A percentile compares a stretch with the other conserved stretches of the same genome.
Conservation (phyloP, 345 rosid genomes). For the Arabis hirsuta region DNA sequence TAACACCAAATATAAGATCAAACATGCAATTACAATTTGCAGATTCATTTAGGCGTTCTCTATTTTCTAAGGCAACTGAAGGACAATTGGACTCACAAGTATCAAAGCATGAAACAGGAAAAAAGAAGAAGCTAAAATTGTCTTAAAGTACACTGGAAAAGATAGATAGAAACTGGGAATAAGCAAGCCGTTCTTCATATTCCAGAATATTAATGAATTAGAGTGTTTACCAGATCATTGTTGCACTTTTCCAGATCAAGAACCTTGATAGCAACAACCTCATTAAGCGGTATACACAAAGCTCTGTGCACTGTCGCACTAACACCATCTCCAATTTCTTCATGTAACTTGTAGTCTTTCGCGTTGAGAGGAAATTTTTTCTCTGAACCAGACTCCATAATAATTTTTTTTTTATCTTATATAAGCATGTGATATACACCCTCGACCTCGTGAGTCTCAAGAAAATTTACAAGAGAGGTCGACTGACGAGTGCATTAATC, state of each 20-base stretch:
- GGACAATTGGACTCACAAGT: slow-evolving; percentile 7
- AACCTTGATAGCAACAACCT: slow-evolving; percentile 89
- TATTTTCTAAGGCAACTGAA: slow-evolving; percentile 22
- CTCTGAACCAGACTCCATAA: slow-evolving; percentile 66
- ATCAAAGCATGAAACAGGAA: slow-evolving; percentile 20
- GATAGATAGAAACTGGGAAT: slow-evolving; percentile 22
- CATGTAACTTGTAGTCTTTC: slow-evolving; percentile 78
- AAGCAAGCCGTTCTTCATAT: slow-evolving; percentile 15
- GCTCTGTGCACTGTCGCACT: slow-evolving; percentile 91
- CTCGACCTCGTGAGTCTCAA: slow-evolving; percentile 42
- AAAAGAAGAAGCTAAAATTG: neutral
- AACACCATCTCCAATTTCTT: slow-evolving; percentile 98
- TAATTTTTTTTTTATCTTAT: slow-evolving; percentile 24
- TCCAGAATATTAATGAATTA: slow-evolving; percentile 23
- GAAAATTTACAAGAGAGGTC: slow-evolving; percentile 40
- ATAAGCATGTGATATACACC: slow-evolving; percentile 52
- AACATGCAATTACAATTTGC: slow-evolving; percentile 27
- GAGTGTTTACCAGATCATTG: slow-evolving; percentile 71
- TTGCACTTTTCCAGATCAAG: slow-evolving; percentile 98
- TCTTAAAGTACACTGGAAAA: slow-evolving; percentile 15
- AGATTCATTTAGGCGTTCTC: slow-evolving; percentile 15
- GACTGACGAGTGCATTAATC: slow-evolving; percentile 41
- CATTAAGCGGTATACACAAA: slow-evolving; percentile 88
- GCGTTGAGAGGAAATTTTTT: slow-evolving; percentile 76
- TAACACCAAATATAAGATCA: neutral